Evolutionary conservation across 495 filamentous ascomycete genomes (phyloP), one percentile per base, ranked within the genome.

Genomic region (Talaromyces nanjingensis): DNA sequence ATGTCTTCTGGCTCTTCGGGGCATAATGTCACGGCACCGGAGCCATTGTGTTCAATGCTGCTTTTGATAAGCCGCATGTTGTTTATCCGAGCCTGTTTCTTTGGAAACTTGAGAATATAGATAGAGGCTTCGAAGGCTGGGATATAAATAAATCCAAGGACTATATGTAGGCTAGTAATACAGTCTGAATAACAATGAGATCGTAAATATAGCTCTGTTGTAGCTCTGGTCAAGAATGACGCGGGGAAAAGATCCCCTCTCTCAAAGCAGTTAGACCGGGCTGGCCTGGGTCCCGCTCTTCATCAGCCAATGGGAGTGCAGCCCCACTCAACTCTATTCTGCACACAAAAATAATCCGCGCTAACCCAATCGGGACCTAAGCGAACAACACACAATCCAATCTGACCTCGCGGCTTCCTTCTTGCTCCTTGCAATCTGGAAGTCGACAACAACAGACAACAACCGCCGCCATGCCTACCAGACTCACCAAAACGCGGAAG

Each of bases 1-100:
- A 98, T 97, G 74, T 98, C 94, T 77, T 98, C 94, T 33, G 92
- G 91, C 69, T 97, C 94, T 71, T 91, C 87, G 2, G 94, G 93
- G 57, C 91, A 83, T 57, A 98, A 80, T 29, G 89, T 91, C 66
- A 96, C 85, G 62, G 78, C 86, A 11, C 90, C 91, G 4, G 89
- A 88, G 80, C 90, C 91, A 78, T 91, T 79, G 34, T 84, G 84
- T 66, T 90, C 86, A 63, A 96, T 87, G 60, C 87, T 82, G 59
- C 87, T 85, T 70, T 88, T 91, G 65, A 90, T 79, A 31, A 90
- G 83, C 31, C 86, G 83, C 89, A 92, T 92, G 45, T 33, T 62
- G 27, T 6, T 12, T 27, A 29, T 14, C 25, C 27, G 27, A 27
- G 25, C 22, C 6, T 25, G 24, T 27, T 5, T 29, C 16, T 27